Percentiles rank a stretch among this genome's conserved stretches.
phyloP scores from a whole-genome alignment of 495 filamentous ascomycete species.

The Hypoxylon rickii region DNA sequence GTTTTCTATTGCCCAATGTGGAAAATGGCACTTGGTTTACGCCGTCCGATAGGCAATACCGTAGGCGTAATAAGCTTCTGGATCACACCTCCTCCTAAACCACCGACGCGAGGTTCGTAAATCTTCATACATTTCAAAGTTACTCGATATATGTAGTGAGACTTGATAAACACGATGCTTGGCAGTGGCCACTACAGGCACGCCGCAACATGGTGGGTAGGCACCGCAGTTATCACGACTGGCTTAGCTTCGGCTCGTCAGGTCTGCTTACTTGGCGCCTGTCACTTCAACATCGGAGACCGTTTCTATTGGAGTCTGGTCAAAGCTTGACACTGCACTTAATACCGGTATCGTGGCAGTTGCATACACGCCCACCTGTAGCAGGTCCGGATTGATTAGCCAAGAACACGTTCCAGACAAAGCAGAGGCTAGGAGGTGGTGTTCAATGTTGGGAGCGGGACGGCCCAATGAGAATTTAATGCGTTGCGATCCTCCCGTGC shows the following conservation, averaged over 20 bases:
- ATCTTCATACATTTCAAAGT: not conserved
- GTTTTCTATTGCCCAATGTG: slow-evolving; percentile 26
- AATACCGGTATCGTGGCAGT: slow-evolving; percentile 35
- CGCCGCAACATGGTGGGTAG: slow-evolving; percentile 10
- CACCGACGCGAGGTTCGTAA: too few relatives aligned
- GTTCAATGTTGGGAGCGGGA: slow-evolving; percentile 6
- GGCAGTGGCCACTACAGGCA: slow-evolving; percentile 25
- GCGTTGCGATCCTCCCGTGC: slow-evolving; percentile 11
- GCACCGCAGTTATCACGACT: slow-evolving; percentile 13
- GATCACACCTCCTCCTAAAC: too few relatives aligned
- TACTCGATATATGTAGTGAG: not conserved
- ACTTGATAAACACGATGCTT: slow-evolving; percentile 28
- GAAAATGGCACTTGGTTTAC: slow-evolving; percentile 29
- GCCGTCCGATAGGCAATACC: slow-evolving; percentile 31
- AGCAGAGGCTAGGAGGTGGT: slow-evolving; percentile 10
- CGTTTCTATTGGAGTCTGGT: slow-evolving; percentile 26
- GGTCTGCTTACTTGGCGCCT: slow-evolving; percentile 31
- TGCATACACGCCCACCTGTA: slow-evolving; percentile 26
- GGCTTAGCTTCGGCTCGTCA: slow-evolving; percentile 25
- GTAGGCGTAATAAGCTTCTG: too few relatives aligned
- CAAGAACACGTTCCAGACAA: slow-evolving; percentile 20
- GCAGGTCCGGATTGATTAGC: slow-evolving; percentile 27
- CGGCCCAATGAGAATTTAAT: slow-evolving; percentile 17
- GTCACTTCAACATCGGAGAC: slow-evolving; percentile 12
- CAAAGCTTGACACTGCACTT: slow-evolving; percentile 34